phyloP scores from a whole-genome alignment of 208 protist species.

The Strigomonas galati region DNA sequence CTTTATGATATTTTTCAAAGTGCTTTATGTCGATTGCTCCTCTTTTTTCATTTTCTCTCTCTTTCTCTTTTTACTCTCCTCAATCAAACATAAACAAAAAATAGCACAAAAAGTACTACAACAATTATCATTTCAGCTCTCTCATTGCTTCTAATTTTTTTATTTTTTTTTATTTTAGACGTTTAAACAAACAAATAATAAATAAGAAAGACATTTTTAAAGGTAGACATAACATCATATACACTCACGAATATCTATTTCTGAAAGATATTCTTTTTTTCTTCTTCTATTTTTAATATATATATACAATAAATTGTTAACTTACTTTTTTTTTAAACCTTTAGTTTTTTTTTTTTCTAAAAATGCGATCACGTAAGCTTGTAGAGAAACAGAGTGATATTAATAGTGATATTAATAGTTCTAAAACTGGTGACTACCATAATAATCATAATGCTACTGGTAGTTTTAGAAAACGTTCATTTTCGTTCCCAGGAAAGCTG shows the following conservation, averaged over 20 bases:
- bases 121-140: constrained; percentile 47
- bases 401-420: constrained; percentile 5
- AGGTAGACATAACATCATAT: not conserved
- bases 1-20: constrained; percentile 15
- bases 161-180: constrained; percentile 23
- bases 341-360: constrained; percentile 12
- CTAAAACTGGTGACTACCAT: not conserved
- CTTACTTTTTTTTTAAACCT: constrained; percentile 15
- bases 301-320: not conserved
- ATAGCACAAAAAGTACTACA: constrained; percentile 61
- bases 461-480: not conserved
- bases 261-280: constrained; percentile 13
- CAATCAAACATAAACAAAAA: no score
- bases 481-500: no score
- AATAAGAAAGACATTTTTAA: constrained; percentile 15
- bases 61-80: no score
- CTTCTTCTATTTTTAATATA: constrained; percentile 10
- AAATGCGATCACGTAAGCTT: constrained; percentile 1
- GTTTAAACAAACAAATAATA: constrained; percentile 7
- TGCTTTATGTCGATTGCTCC: constrained; percentile 53
- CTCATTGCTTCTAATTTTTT: constrained; percentile 28
- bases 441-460: not conserved
- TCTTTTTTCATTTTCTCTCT: no score
- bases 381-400: constrained; percentile 1
- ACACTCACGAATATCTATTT: not conserved